These are phyloP conservation scores for Cladosporium sp. DNA, from an alignment of 2,329 filamentous ascomycete species.

Conservation along the genomic window DNA sequence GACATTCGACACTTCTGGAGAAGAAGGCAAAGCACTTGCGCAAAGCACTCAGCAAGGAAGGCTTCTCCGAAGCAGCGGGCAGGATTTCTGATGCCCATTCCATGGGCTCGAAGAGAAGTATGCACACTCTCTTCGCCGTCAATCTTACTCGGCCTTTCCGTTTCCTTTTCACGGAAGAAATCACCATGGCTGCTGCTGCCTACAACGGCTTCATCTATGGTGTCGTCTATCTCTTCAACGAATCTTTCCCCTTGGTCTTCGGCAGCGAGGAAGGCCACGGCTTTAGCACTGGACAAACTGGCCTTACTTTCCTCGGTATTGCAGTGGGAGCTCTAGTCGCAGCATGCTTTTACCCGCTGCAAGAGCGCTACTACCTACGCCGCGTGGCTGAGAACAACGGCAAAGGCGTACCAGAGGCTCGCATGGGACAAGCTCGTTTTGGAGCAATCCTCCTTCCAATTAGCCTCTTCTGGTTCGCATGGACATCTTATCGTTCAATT, in stretches of 20 bases:
- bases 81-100: slow-evolving; percentile 22
- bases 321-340: slow-evolving; percentile 37
- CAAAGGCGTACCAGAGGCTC: slow-evolving; percentile 27
- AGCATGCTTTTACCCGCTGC: slow-evolving; percentile 39
- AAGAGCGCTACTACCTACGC: slow-evolving; percentile 39
- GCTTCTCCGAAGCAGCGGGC: slow-evolving; percentile 8
- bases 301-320: slow-evolving; percentile 28
- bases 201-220: slow-evolving; percentile 50
- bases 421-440: slow-evolving; percentile 22
- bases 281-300: slow-evolving; percentile 36
- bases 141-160: slow-evolving; percentile 46
- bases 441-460: slow-evolving; percentile 22
- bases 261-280: slow-evolving; percentile 37
- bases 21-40: slow-evolving; percentile 67
- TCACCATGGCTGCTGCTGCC: slow-evolving; percentile 43
- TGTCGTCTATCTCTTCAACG: slow-evolving; percentile 48
- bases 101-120: slow-evolving; percentile 19
- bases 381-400: slow-evolving; percentile 20
- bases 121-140: slow-evolving; percentile 39
- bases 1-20: slow-evolving; percentile 28
- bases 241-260: slow-evolving; percentile 45
- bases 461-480: slow-evolving; percentile 29
- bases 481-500: slow-evolving; percentile 35
- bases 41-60: slow-evolving; percentile 29
- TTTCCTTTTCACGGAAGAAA: slow-evolving; percentile 45